A percentile compares a stretch with the other conserved stretches of the same genome.
Evolutionary conservation across 1,139 yeast species (phyloP).

Genomic region (Diutina scorzettiae): DNA sequence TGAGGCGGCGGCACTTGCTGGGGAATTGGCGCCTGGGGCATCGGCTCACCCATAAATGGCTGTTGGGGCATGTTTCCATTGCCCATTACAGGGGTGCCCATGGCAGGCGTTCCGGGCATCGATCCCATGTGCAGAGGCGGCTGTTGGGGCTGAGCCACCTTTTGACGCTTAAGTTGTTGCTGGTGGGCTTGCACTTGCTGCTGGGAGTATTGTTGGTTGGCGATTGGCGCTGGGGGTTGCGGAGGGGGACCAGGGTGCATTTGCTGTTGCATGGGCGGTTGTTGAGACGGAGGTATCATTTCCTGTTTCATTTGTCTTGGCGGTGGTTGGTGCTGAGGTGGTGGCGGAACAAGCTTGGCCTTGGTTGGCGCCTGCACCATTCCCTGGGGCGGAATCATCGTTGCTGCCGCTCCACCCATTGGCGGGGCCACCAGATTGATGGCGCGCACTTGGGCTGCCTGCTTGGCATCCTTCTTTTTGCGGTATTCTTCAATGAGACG

Average conservation of each 20-base stretch:
- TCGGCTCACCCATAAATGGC: background rate
- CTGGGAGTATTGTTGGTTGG: constrained; percentile 11
- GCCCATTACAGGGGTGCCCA: background rate
- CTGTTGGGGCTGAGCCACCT: constrained; percentile 8
- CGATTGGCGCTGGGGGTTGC: constrained; percentile 13
- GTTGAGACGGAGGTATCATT: constrained; percentile 13
- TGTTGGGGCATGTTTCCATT: background rate
- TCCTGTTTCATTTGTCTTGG: constrained; percentile 6
- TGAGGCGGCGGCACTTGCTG: constrained; percentile 8
- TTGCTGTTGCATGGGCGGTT: constrained; percentile 8
- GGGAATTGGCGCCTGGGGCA: constrained; percentile 10
- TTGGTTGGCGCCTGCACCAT: constrained; percentile 16
- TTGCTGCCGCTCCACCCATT: background rate
- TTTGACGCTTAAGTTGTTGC: constrained; percentile 7
- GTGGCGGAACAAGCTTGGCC: background rate
- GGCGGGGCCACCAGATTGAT: constrained; percentile 10
- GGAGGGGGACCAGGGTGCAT: constrained; percentile 7
- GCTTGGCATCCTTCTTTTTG: constrained; percentile 32
- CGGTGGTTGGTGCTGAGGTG: background rate
- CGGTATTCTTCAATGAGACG: constrained; percentile 36
- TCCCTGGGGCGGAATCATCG: constrained; percentile 16
- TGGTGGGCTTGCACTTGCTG: constrained; percentile 9
- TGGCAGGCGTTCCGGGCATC: constrained; percentile 3
- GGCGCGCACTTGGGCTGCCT: constrained; percentile 21
- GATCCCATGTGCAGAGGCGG: constrained; percentile 7